Percentiles rank a stretch among this genome's conserved stretches.
Evolutionary conservation across 805 yeast species (phyloP).

Genomic region (Ogataea thermomethanolica): DNA sequence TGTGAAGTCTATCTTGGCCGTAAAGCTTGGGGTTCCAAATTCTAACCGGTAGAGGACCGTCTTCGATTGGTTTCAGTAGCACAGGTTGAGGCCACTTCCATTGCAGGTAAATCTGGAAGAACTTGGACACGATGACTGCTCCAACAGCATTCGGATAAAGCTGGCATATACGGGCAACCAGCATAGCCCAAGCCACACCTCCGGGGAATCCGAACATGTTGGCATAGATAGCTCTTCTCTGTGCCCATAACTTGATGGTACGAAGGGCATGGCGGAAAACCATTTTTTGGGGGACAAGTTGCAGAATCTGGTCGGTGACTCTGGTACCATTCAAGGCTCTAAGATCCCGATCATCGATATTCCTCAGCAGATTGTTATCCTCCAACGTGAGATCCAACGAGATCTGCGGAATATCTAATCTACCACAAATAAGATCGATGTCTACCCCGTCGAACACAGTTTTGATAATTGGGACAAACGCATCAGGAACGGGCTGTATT

Average conservation of each 20-base stretch:
- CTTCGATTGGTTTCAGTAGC: constrained; percentile 85
- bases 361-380: constrained; percentile 80
- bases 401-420: constrained; percentile 77
- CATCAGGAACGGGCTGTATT: constrained; percentile 91
- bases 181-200: constrained; percentile 99
- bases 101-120: constrained; percentile 77
- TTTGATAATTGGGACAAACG: constrained; percentile 95
- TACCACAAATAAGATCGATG: constrained; percentile 85
- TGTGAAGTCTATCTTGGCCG: constrained; percentile 82
- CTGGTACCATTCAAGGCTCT: constrained; percentile 93
- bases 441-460: constrained; percentile 87
- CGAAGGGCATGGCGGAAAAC: constrained; percentile 90
- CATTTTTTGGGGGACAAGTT: constrained; percentile 86
- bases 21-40: constrained; percentile 96
- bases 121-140: constrained; percentile 84
- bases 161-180: constrained; percentile 97
- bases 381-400: constrained; percentile 71
- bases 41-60: constrained; percentile 93
- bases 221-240: constrained; percentile 88
- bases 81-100: constrained; percentile 99
- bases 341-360: constrained; percentile 86
- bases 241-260: constrained; percentile 96
- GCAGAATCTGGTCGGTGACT: constrained; percentile 91
- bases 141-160: constrained; percentile 94
- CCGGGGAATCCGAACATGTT: constrained; percentile 98